These are phyloP conservation scores for Pseudozyma hubeiensis DNA, from an alignment of 1,284 basidiomycete genomes.

Conservation along the genomic window DNA sequence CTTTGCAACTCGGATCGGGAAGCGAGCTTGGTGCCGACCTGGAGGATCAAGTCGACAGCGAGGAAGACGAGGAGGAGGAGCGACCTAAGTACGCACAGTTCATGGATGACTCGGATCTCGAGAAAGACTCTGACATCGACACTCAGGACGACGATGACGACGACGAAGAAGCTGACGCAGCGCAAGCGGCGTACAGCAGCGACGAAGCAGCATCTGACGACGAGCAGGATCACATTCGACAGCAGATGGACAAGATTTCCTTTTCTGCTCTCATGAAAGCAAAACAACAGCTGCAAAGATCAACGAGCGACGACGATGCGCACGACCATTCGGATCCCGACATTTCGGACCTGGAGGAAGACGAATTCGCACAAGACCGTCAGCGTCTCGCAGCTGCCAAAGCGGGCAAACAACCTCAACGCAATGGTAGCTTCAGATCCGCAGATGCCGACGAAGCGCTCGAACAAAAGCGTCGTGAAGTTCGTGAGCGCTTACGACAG, in stretches of 20 bases:
- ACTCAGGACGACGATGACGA: constrained; percentile 2
- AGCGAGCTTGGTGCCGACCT: constrained; percentile 22
- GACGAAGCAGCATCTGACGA: constrained; percentile 21
- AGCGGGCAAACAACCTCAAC: constrained; percentile 31
- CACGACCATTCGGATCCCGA: constrained; percentile 24
- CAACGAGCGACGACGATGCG: constrained; percentile 28
- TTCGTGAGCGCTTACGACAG: constrained; percentile 40
- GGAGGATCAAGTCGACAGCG: constrained; percentile 3
- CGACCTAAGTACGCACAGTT: constrained; percentile 52
- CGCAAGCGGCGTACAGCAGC: constrained; percentile 69
- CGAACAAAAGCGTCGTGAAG: constrained; percentile 35
- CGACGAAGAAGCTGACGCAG: constrained; percentile 67
- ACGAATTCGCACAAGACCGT: constrained; percentile 53
- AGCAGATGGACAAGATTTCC: constrained; percentile 55
- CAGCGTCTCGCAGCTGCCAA: constrained; percentile 21
- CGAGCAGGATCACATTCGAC: constrained; percentile 20
- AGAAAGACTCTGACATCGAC: constrained; percentile 43
- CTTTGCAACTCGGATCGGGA: constrained; percentile 19
- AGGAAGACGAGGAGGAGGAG: constrained; percentile 24
- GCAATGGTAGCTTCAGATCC: constrained; percentile 3
- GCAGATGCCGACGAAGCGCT: constrained; percentile 19
- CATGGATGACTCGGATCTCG: constrained; percentile 63
- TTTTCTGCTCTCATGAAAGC: constrained; percentile 75
- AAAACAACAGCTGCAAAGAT: constrained; percentile 55
- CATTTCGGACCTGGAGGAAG: constrained; percentile 50